Percentiles rank a stretch among this genome's conserved stretches.
Evolutionary conservation across 1,284 basidiomycete genomes (phyloP).

Genomic region (Apiotrichum laibachii): DNA sequence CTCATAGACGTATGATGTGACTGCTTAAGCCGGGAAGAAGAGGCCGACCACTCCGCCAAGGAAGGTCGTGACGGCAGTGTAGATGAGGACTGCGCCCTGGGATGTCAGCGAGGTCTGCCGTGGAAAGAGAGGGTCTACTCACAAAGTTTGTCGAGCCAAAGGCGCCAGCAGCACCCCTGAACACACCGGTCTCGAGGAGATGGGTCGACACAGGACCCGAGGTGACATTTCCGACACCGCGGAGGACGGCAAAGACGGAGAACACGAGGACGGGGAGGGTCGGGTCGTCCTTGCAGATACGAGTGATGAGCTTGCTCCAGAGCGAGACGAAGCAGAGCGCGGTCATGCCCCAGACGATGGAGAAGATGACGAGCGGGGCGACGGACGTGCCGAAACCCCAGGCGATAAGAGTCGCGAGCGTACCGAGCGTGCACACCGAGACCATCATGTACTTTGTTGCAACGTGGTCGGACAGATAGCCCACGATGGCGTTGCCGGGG

Average conservation of each 20-base stretch:
- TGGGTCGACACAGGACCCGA: slow-evolving; percentile 40
- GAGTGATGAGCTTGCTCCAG: slow-evolving; percentile 38
- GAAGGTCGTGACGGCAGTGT: slow-evolving; percentile 19
- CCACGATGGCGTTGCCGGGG: slow-evolving; percentile 40
- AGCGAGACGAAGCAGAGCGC: slow-evolving; percentile 36
- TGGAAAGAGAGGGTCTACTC: background rate
- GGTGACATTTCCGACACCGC: slow-evolving; percentile 48
- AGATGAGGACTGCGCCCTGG: slow-evolving; percentile 23
- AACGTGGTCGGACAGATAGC: slow-evolving; percentile 43
- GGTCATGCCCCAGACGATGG: slow-evolving; percentile 33
- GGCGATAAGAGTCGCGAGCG: slow-evolving; percentile 42
- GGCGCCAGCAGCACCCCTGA: slow-evolving; percentile 35
- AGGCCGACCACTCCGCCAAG: slow-evolving; percentile 15
- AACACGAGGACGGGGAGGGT: slow-evolving; percentile 36
- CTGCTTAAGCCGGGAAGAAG: slow-evolving; percentile 4
- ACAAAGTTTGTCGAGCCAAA: slow-evolving; percentile 42
- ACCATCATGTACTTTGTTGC: slow-evolving; percentile 34
- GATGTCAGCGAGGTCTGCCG: too few species aligned
- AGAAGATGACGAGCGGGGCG: slow-evolving; percentile 31
- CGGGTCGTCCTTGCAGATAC: slow-evolving; percentile 41
- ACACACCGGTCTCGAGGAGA: slow-evolving; percentile 29
- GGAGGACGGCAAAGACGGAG: slow-evolving; percentile 40
- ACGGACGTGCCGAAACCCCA: slow-evolving; percentile 47
- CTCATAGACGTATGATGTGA: too few species aligned
- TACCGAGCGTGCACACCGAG: slow-evolving; percentile 36